Evolutionary conservation across 805 yeast species (phyloP), one percentile per base, ranked within the genome.

Genomic region (Kodamaea jinghongensis): DNA sequence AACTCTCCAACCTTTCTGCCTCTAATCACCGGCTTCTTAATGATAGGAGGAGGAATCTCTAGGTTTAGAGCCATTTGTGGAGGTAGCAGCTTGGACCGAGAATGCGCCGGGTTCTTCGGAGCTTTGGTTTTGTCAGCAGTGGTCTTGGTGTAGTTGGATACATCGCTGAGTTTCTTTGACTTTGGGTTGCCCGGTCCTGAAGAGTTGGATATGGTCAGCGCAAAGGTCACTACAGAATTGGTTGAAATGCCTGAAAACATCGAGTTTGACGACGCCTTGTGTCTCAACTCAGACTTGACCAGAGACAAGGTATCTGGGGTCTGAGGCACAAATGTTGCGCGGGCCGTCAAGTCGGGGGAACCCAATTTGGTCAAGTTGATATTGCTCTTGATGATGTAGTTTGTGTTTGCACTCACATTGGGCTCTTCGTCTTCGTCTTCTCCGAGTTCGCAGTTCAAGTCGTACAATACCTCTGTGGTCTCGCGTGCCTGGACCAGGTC

Each of bases 1-100:
- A 82, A 61, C 51, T 76, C 80, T 9, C 79, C 76, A 1, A 82
- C 87, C 56, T 76, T 78, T 38, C 75, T 67, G 9, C 79, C 81
- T 12, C 80, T 55, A 9, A 75, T 66, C 5, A 77, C 77, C 4
- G 73, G 73, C 40, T 58, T 60, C 34, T 56, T 60, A 15, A 32
- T 36, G 10, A 25, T 23, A 22, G 34, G 17, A 15, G 43, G 42
- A 3, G 41, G 34, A 6, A 25, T 14, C 4, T 25, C 35, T 8
- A 31, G 22, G 34, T 34, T 31, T 15, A 22, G 8, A 13, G 28
- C 26, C 25, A 30, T 32, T n/a, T 37, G 47, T 4, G 47, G 44
- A n/a, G n/a, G n/a, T 17, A 44, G 28, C 27, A 38, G 36, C 31
- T 39, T 46, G 10, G 44, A 44, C n/a, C 49, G 34, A 11, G 47